Evolutionary conservation across 345 rosid genomes (phyloP).

Genomic region (Eucalyptus regnans): DNA sequence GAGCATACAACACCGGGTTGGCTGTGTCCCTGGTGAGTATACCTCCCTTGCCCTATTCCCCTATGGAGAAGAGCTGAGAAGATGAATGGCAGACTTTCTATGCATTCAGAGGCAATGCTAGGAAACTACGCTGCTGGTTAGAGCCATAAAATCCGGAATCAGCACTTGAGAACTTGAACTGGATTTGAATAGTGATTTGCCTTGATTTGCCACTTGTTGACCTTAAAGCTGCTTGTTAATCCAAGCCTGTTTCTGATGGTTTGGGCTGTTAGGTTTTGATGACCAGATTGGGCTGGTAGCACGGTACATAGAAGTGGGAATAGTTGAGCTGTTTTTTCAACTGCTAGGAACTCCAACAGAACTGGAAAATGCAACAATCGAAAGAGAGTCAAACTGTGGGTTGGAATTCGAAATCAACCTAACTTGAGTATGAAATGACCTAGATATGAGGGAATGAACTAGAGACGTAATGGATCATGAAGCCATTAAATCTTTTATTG

Average conservation of each 20-base stretch:
- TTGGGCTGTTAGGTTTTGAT: neutral
- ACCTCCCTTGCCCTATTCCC: neutral
- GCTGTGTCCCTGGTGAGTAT: slow-evolving; percentile 72
- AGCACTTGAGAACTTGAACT: neutral
- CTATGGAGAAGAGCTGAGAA: neutral
- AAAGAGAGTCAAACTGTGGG: neutral
- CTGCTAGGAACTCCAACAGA: neutral
- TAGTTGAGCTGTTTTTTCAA: neutral
- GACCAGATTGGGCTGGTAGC: neutral
- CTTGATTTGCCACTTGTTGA: neutral
- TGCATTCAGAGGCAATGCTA: neutral
- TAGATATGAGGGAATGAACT: neutral
- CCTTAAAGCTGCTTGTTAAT: neutral
- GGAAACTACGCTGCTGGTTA: neutral
- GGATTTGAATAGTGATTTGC: neutral
- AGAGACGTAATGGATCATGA: neutral
- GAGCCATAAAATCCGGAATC: neutral
- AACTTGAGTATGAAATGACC: neutral
- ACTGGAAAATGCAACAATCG: neutral
- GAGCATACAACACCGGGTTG: slow-evolving; percentile 66
- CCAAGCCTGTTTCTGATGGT: neutral
- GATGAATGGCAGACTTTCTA: neutral
- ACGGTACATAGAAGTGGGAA: neutral
- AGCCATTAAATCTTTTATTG: neutral
- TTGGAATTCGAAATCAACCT: neutral